Conservation (phyloP, 2,329 filamentous ascomycete genomes). For the Atkinsonella hypoxylon region DNA sequence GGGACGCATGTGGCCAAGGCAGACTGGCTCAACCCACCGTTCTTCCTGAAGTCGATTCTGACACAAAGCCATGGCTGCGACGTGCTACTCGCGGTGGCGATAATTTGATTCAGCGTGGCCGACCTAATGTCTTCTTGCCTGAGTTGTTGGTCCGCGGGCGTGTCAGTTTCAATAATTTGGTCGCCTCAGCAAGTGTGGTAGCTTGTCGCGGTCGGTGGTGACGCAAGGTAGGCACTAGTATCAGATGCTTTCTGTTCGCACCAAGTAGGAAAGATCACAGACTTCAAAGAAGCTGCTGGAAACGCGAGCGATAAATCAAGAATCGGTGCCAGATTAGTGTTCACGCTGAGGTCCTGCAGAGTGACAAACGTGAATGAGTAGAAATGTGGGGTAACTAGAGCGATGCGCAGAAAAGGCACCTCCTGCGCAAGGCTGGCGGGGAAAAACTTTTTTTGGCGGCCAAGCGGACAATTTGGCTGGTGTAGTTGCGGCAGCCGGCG, state of each 20-base stretch:
- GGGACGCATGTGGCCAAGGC: neutral
- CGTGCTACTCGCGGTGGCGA: conserved; percentile 5
- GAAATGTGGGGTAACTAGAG: neutral
- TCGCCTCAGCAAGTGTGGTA: neutral
- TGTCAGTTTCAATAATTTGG: neutral
- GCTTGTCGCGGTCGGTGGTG: neutral
- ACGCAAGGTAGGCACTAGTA: neutral
- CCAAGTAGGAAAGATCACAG: neutral
- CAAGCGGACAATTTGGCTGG: neutral
- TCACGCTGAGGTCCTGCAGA: neutral
- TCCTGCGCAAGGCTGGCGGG: neutral
- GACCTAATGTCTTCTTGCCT: neutral
- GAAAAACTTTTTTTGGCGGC: no score
- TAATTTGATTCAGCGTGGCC: neutral
- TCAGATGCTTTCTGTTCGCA: neutral
- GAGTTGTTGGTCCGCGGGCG: neutral
- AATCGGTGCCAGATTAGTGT: neutral
- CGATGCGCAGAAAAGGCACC: neutral
- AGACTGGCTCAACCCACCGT: conserved; percentile 44
- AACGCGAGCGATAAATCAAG: neutral
- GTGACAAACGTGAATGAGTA: neutral
- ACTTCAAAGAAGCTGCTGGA: neutral
- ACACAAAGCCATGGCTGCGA: conserved; percentile 64
- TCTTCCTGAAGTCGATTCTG: conserved; percentile 82
- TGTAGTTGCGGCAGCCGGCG: no score